A percentile compares a stretch with the other conserved stretches of the same genome.
Evolutionary conservation across 2,329 filamentous ascomycete genomes (phyloP).

Genomic region (Trichoderma gracile): DNA sequence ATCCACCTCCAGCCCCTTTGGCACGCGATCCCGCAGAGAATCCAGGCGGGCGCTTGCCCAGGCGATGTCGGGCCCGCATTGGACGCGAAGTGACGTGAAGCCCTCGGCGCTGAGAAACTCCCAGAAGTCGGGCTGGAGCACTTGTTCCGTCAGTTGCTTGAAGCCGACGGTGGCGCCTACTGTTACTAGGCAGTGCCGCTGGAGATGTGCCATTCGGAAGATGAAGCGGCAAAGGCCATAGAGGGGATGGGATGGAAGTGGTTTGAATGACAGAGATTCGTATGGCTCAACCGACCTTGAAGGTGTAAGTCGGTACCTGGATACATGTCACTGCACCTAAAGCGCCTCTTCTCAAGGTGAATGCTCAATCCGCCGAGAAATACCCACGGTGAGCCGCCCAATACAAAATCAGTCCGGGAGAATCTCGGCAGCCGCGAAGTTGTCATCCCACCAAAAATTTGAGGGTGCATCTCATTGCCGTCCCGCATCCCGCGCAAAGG

Average conservation of each 20-base stretch:
- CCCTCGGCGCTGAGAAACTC: conserved; percentile 55
- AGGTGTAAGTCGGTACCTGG: neutral
- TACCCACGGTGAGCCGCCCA: conserved; percentile 12
- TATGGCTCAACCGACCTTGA: conserved; percentile 9
- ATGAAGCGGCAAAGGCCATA: neutral
- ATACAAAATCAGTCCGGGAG: conserved; percentile 27
- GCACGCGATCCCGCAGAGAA: conserved; percentile 31
- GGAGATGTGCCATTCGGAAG: conserved; percentile 26
- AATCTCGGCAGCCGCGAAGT: conserved; percentile 31
- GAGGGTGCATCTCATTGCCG: conserved; percentile 28
- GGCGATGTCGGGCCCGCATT: conserved; percentile 71
- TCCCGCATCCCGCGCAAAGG: conserved; percentile 28
- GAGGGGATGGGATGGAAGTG: neutral
- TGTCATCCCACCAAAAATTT: conserved; percentile 38
- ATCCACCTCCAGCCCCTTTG: conserved; percentile 33
- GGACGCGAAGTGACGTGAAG: conserved; percentile 74
- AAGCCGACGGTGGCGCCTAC: conserved; percentile 92
- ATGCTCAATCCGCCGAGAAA: neutral
- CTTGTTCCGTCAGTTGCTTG: conserved; percentile 65
- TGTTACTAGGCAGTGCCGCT: conserved; percentile 73
- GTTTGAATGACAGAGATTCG: neutral
- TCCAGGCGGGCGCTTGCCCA: conserved; percentile 36
- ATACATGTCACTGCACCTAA: neutral
- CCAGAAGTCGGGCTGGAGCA: conserved; percentile 65
- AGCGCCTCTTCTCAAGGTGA: neutral